Base-by-base conservation (phyloP, 2,329 filamentous ascomycete genomes). In the Trichoderma sp. region DNA sequence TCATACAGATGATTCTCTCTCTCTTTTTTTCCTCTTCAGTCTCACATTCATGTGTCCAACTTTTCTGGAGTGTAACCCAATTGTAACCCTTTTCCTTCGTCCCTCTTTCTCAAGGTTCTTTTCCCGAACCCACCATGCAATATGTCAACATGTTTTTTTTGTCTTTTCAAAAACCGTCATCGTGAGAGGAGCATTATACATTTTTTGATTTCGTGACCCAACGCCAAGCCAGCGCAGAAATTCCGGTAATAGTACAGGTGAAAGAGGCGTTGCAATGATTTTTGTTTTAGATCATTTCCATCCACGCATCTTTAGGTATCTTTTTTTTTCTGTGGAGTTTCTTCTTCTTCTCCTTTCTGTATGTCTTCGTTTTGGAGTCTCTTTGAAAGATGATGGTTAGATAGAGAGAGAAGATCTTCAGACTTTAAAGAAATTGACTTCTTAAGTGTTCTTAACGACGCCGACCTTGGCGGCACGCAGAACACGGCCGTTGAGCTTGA, bases 381-480 rank as follows among this genome's bases (percentile, higher is more conserved):
- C 32, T 32, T 13, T n/a, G 30, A 10, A 37, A 16, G 13, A 1
- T 18, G 30, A 4, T 28, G 32, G 1, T 46, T 5, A 11, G 26
- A 56, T 16, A 28, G 32, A 60, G 10, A 46, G 10, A 46, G 26
- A 26, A 65, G 14, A 21, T 51, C n/a, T 43, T 43, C n/a, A n/a
- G n/a, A n/a, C n/a, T n/a, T n/a, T n/a, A n/a, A n/a, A n/a, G n/a
- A n/a, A n/a, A n/a, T n/a, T n/a, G n/a, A n/a, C n/a, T n/a, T n/a
- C n/a, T n/a, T 82, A 84, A 75, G 80, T 79, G 83, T 96, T 97
- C 87, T 96, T 97, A 73, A 97, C 94, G 69, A 97, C 94, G 77
- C 95, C 94, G 72, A 98, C 95, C 87, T 98, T 97, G 78, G 95
- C 93, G 72, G 95, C 93, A 80, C 96, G 89, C 76, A 99, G 82